A percentile compares a stretch with the other conserved stretches of the same genome.
These are phyloP conservation scores for Chytridiales sp. DNA, from an alignment of 371 early-diverging fungal genomes.

Conservation along the genomic window DNA sequence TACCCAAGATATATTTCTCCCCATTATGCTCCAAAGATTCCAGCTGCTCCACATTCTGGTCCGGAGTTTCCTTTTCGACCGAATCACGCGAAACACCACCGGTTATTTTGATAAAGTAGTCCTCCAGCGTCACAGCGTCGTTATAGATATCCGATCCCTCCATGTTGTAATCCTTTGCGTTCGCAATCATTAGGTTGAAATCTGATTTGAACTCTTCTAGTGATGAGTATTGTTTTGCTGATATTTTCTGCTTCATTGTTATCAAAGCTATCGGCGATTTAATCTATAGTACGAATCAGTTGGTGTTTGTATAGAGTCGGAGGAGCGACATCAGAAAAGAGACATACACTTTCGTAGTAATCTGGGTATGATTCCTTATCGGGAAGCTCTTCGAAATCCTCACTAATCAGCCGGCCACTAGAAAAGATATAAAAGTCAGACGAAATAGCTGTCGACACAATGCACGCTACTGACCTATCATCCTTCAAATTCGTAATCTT, in stretches of 20 bases:
- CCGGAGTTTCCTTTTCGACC: slow-evolving; percentile 10
- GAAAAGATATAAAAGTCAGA: neutral
- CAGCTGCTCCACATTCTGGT: slow-evolving; percentile 6
- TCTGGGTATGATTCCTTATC: slow-evolving; percentile 80
- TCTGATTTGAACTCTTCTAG: slow-evolving; percentile 33
- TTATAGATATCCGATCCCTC: slow-evolving; percentile 36
- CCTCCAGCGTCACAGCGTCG: slow-evolving; percentile 46
- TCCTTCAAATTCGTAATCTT: slow-evolving; percentile 13
- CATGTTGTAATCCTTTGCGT: slow-evolving; percentile 39
- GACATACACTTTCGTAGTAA: slow-evolving; percentile 65
- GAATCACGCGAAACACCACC: slow-evolving; percentile 17
- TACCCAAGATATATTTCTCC: slow-evolving; percentile 14
- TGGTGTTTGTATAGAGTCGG: slow-evolving; percentile 7
- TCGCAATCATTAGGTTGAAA: slow-evolving; percentile 32
- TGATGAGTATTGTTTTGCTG: slow-evolving; percentile 20
- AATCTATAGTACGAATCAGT: slow-evolving; percentile 57
- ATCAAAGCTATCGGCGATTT: slow-evolving; percentile 79
- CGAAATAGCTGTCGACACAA: neutral
- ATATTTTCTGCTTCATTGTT: slow-evolving; percentile 45
- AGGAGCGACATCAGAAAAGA: slow-evolving; percentile 27
- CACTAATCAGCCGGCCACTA: slow-evolving; percentile 57
- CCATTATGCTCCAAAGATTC: slow-evolving; percentile 12
- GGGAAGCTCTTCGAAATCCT: slow-evolving; percentile 75
- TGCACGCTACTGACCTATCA: slow-evolving; percentile 3
- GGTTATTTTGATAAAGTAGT: slow-evolving; percentile 11